A percentile compares a stretch with the other conserved stretches of the same genome.
Evolutionary conservation across 805 yeast species (phyloP).

Genomic region (Lachancea fermentati): DNA sequence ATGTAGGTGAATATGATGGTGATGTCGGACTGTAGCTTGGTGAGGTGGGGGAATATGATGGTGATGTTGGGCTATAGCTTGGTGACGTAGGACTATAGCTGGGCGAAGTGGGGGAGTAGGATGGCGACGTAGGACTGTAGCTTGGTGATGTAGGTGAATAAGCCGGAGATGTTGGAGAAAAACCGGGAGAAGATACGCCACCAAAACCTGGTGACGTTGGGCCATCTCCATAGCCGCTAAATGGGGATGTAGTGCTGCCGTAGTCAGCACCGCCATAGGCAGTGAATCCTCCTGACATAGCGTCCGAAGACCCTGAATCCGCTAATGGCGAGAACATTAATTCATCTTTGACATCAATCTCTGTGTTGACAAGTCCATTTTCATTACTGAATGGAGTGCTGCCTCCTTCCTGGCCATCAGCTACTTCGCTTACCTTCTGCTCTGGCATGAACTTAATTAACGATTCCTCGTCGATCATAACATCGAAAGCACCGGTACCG

Average conservation of each 20-base stretch:
- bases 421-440: conserved; percentile 35
- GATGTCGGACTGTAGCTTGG: conserved; percentile 46
- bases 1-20: conserved; percentile 53
- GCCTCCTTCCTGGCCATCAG: conserved; percentile 62
- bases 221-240: conserved; percentile 42
- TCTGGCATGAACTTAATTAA: conserved; percentile 49
- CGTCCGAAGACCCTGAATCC: conserved; percentile 77
- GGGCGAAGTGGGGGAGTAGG: conserved; percentile 70
- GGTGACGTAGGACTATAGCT: conserved; percentile 63
- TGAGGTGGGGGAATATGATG: conserved; percentile 56
- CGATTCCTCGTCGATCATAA: conserved; percentile 86
- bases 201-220: conserved; percentile 57
- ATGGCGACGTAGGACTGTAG: conserved; percentile 67
- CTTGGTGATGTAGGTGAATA: conserved; percentile 79
- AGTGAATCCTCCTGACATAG: conserved; percentile 74
- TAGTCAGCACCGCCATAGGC: conserved; percentile 78
- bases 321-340: conserved; percentile 89
- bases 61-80: conserved; percentile 73
- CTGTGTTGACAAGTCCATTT: conserved; percentile 56
- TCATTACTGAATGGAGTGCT: conserved; percentile 84
- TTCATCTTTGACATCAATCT: conserved; percentile 58
- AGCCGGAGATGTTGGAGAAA: conserved; percentile 70
- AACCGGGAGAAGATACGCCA: conserved; percentile 58
- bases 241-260: conserved; percentile 54
- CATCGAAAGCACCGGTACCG: conserved; percentile 98